Conservation (phyloP, 371 early-diverging fungal genomes). For the Circinella umbellata region DNA sequence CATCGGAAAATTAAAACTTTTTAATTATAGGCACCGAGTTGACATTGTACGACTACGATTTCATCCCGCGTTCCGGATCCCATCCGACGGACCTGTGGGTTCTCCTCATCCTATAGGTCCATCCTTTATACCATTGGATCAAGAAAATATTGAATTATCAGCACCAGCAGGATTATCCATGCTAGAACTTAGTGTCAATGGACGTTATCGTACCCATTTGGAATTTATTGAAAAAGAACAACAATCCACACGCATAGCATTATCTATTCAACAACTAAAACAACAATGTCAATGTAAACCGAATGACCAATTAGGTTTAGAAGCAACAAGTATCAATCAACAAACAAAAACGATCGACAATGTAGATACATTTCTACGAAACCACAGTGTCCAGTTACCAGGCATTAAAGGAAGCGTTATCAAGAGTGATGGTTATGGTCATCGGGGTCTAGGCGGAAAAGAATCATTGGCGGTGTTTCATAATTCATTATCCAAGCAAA, state of each 20-base stretch:
- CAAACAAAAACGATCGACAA: slow-evolving; percentile 35
- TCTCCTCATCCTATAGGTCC: slow-evolving; percentile 17
- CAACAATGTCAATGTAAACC: slow-evolving; percentile 26
- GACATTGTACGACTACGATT: slow-evolving; percentile 68
- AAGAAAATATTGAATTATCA: slow-evolving; percentile 40
- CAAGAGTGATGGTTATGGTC: slow-evolving; percentile 31
- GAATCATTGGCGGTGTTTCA: slow-evolving; percentile 9
- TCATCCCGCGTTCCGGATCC: slow-evolving; percentile 64
- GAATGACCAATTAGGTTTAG: slow-evolving; percentile 36
- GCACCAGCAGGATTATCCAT: slow-evolving; percentile 57
- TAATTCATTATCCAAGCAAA: slow-evolving; percentile 3
- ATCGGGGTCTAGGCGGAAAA: slow-evolving; percentile 28
- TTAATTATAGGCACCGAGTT: slow-evolving; percentile 43
- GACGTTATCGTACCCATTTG: slow-evolving; percentile 50
- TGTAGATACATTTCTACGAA: slow-evolving; percentile 29
- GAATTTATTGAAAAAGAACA: slow-evolving; percentile 49
- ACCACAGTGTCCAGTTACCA: slow-evolving; percentile 30
- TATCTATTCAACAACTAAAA: slow-evolving; percentile 28
- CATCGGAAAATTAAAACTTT: neutral
- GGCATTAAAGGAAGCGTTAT: slow-evolving; percentile 34
- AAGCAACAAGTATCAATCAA: slow-evolving; percentile 45
- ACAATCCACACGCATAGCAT: slow-evolving; percentile 25
- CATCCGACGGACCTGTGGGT: slow-evolving; percentile 49
- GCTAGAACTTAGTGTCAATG: slow-evolving; percentile 61
- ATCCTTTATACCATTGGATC: slow-evolving; percentile 37